Conservation (phyloP, 768 basidiomycete genomes). For the Tylopilus plumbeoviolaceoides region DNA sequence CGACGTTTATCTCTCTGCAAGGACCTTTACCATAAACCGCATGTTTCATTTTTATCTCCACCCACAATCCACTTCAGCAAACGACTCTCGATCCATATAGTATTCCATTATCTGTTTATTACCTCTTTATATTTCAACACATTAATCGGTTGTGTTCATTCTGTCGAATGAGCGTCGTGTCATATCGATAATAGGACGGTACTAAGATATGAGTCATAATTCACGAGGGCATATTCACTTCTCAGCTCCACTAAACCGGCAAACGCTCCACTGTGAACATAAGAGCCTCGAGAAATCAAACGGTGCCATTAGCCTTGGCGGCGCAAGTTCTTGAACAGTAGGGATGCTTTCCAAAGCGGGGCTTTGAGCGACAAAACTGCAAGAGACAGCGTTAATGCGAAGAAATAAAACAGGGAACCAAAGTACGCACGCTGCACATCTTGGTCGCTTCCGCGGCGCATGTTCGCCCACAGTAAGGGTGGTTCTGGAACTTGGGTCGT, state of each 20-base stretch:
- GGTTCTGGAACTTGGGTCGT: constrained; percentile 55
- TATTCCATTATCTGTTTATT: background rate
- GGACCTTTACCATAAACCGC: too few relatives aligned
- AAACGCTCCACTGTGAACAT: background rate
- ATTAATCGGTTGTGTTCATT: background rate
- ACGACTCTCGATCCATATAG: background rate
- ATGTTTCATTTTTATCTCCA: background rate
- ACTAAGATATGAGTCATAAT: constrained; percentile 24
- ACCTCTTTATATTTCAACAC: background rate
- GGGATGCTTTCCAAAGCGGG: constrained; percentile 32
- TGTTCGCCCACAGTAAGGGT: constrained; percentile 62
- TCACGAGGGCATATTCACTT: constrained; percentile 1
- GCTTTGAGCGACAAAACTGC: constrained; percentile 29
- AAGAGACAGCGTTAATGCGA: background rate
- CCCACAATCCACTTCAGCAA: background rate
- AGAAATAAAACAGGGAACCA: background rate
- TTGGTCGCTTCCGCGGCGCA: constrained; percentile 48
- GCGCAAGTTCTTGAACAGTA: constrained; percentile 34
- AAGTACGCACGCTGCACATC: constrained; percentile 25
- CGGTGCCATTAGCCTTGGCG: constrained; percentile 16
- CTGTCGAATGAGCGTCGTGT: background rate
- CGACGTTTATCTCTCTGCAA: background rate
- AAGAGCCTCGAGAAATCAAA: constrained; percentile 3
- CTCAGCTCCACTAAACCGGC: background rate
- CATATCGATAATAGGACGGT: constrained; percentile 5